Percentiles rank a stretch among this genome's conserved stretches.
These are phyloP conservation scores for Sarocladium oryzae DNA, from an alignment of 2,329 filamentous ascomycete genomes.

Conservation along the genomic window DNA sequence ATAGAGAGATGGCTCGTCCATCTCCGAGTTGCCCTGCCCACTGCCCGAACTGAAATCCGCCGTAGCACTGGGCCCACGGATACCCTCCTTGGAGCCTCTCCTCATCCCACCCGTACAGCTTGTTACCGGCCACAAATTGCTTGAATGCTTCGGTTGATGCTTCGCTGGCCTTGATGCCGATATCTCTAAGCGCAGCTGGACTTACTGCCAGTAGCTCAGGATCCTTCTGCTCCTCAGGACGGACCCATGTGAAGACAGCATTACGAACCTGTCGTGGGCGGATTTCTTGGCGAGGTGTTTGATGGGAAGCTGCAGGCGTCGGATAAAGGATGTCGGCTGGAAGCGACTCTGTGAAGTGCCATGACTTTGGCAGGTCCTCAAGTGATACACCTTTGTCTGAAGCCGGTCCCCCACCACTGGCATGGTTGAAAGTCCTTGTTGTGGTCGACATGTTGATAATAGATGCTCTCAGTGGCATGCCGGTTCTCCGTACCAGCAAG, in stretches of 20 bases:
- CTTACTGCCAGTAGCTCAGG: slow-evolving; percentile 80
- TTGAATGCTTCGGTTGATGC: slow-evolving; percentile 67
- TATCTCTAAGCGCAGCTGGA: slow-evolving; percentile 66
- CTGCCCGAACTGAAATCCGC: slow-evolving; percentile 71
- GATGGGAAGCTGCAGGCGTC: slow-evolving; percentile 75
- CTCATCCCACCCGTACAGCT: slow-evolving; percentile 71
- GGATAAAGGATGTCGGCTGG: slow-evolving; percentile 73
- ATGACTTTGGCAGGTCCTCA: slow-evolving; percentile 55
- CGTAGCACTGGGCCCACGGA: slow-evolving; percentile 98
- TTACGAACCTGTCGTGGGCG: slow-evolving; percentile 76
- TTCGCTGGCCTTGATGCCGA: slow-evolving; percentile 68
- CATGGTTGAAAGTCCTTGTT: not conserved
- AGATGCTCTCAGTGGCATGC: slow-evolving; percentile 9
- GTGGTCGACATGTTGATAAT: slow-evolving; percentile 4
- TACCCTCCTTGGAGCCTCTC: slow-evolving; percentile 65
- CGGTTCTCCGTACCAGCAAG: not conserved
- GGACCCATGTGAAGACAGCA: slow-evolving; percentile 85
- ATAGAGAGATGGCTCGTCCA: slow-evolving; percentile 87
- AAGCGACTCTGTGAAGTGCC: slow-evolving; percentile 59
- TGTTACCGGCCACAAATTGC: slow-evolving; percentile 73
- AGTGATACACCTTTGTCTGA: slow-evolving; percentile 31
- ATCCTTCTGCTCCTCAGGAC: slow-evolving; percentile 65
- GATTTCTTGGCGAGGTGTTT: slow-evolving; percentile 69
- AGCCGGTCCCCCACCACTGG: not conserved
- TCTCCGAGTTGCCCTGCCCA: slow-evolving; percentile 97